phyloP scores from a whole-genome alignment of 176 grass and related monocot species.

The Avena sativa region DNA sequence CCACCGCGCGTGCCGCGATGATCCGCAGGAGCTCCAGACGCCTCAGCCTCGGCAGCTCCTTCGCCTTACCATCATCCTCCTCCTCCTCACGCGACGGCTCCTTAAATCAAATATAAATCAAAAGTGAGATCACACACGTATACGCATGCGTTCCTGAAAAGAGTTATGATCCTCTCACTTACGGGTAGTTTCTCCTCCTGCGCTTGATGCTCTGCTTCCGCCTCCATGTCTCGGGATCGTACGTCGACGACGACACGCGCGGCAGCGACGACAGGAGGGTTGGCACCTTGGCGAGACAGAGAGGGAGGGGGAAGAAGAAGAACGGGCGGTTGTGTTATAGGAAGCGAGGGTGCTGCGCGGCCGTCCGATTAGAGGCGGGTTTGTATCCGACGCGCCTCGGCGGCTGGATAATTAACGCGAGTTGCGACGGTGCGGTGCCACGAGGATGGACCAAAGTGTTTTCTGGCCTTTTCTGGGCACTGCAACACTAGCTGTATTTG shows the following conservation, averaged over 20 bases:
- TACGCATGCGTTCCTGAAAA: not conserved
- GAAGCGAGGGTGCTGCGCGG: not conserved
- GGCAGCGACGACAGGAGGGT: not conserved
- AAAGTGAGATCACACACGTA: not conserved
- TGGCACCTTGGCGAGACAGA: not conserved
- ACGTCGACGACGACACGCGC: not conserved
- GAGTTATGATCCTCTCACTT: not conserved
- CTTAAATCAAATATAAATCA: not conserved
- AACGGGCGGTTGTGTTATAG: not conserved
- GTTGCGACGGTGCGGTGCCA: not conserved
- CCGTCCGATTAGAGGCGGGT: not conserved
- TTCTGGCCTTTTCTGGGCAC: not conserved
- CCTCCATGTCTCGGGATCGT: not conserved
- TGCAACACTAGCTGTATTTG: not conserved
- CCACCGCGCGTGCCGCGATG: constrained; percentile 28
- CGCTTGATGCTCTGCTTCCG: not conserved
- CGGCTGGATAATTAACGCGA: not conserved
- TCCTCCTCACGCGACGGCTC: not conserved
- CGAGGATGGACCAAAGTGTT: not conserved
- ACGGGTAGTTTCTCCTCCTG: not conserved
- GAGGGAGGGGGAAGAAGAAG: not conserved
- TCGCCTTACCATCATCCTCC: not conserved
- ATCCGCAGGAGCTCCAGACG: constrained; percentile 48
- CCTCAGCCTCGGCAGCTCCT: constrained; percentile 31
- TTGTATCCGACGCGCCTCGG: not conserved